These are phyloP conservation scores for Kluyveromyces nonfermentans DNA, from an alignment of 805 yeast species.

Conservation along the genomic window DNA sequence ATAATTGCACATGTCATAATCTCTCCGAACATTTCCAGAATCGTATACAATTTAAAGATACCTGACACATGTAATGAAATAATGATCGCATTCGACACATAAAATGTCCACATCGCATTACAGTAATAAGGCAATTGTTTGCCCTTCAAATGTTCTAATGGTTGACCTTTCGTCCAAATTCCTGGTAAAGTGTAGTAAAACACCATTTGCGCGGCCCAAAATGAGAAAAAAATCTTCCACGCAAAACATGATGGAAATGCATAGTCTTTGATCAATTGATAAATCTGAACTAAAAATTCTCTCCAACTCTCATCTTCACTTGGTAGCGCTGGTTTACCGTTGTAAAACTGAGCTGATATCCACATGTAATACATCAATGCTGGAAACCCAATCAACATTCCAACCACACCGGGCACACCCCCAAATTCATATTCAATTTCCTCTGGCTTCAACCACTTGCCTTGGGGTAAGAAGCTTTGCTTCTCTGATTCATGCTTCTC, in stretches of 20 bases:
- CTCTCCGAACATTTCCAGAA: slow-evolving; percentile 78
- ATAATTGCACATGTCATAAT: slow-evolving; percentile 88
- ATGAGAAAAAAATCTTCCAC: slow-evolving; percentile 63
- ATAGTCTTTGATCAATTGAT: slow-evolving; percentile 37
- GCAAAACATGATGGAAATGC: slow-evolving; percentile 54
- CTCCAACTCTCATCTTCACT: slow-evolving; percentile 45
- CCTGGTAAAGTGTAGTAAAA: slow-evolving; percentile 87
- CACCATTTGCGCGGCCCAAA: slow-evolving; percentile 56
- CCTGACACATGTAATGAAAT: slow-evolving; percentile 64
- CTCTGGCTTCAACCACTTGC: slow-evolving; percentile 36
- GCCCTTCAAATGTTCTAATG: slow-evolving; percentile 69
- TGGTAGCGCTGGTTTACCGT: slow-evolving; percentile 68
- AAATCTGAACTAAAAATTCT: slow-evolving; percentile 39
- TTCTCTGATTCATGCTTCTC: neutral
- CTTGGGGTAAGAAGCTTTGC: slow-evolving; percentile 24
- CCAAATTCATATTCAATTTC: slow-evolving; percentile 84
- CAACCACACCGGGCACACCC: slow-evolving; percentile 79
- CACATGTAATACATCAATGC: slow-evolving; percentile 93
- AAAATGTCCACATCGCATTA: slow-evolving; percentile 82
- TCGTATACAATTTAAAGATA: slow-evolving; percentile 59
- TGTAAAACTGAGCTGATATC: slow-evolving; percentile 76
- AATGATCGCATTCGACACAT: slow-evolving; percentile 51
- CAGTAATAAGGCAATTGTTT: slow-evolving; percentile 86
- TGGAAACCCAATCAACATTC: slow-evolving; percentile 92
- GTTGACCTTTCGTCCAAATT: slow-evolving; percentile 90